Conservation (phyloP, 2,329 filamentous ascomycete genomes). For the Teratosphaeria zuluensis region DNA sequence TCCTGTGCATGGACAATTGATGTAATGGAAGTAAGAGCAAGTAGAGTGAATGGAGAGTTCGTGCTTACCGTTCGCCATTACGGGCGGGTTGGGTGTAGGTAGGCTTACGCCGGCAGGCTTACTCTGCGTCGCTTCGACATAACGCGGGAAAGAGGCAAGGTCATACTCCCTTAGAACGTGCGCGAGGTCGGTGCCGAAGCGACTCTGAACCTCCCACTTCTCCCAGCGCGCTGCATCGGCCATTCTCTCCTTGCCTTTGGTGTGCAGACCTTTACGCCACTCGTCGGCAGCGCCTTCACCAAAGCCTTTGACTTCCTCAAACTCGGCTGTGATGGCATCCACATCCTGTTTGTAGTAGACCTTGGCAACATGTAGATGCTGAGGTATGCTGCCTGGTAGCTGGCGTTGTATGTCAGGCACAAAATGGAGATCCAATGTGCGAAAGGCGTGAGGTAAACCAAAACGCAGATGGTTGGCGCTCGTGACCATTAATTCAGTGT, state of each 20-base stretch:
- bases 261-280: slow-evolving; percentile 67
- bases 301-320: slow-evolving; percentile 53
- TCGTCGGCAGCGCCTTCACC: slow-evolving; percentile 62
- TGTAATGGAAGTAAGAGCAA: neutral
- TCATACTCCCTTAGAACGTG: slow-evolving; percentile 26
- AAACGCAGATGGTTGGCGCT: slow-evolving; percentile 52
- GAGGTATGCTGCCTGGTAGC: slow-evolving; percentile 37
- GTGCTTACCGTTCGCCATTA: slow-evolving; percentile 19
- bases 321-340: slow-evolving; percentile 51
- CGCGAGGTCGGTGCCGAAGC: slow-evolving; percentile 17
- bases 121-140: slow-evolving; percentile 11
- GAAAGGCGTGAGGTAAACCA: slow-evolving; percentile 56
- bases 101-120: slow-evolving; percentile 13
- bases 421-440: slow-evolving; percentile 53
- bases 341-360: slow-evolving; percentile 56
- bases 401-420: slow-evolving; percentile 49
- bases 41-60: neutral
- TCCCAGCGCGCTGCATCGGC: slow-evolving; percentile 62
- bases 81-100: slow-evolving; percentile 6
- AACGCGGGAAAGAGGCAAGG: slow-evolving; percentile 18
- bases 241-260: slow-evolving; percentile 50
- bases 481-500: slow-evolving; percentile 56
- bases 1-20: neutral
- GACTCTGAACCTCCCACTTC: slow-evolving; percentile 50
- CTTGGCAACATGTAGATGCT: slow-evolving; percentile 49